These are phyloP conservation scores for Blastomyces percursus DNA, from an alignment of 2,329 filamentous ascomycete genomes.

Conservation along the genomic window DNA sequence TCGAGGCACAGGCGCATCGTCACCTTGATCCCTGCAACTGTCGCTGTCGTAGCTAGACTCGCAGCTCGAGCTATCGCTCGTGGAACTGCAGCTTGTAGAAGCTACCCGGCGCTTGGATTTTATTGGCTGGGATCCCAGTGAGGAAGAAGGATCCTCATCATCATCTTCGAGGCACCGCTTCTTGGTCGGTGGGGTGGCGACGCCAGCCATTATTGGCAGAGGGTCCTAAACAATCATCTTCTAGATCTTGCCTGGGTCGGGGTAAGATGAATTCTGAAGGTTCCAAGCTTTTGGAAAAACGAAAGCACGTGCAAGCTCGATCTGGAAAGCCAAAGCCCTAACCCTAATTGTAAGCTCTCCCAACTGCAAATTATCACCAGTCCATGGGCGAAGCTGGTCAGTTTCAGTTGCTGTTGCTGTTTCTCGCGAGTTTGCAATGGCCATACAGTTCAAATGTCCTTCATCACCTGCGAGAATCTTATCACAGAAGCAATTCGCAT, in stretches of 20 bases:
- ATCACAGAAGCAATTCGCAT: background rate
- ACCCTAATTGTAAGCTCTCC: background rate
- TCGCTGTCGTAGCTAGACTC: background rate
- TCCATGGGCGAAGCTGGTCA: background rate
- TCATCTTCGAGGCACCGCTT: slow-evolving; percentile 7
- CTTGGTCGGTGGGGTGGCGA: background rate
- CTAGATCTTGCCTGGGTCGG: background rate
- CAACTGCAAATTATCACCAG: background rate
- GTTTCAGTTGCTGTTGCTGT: background rate
- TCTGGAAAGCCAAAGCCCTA: background rate
- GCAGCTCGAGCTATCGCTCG: background rate
- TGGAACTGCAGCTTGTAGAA: background rate
- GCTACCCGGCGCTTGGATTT: background rate
- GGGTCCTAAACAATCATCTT: background rate
- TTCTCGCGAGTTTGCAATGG: background rate
- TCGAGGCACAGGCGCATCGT: background rate
- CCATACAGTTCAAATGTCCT: background rate
- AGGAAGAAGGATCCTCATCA: background rate
- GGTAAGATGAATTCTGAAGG: background rate
- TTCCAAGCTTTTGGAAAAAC: background rate
- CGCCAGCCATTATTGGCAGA: slow-evolving; percentile 2
- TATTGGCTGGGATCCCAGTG: background rate
- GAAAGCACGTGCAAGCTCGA: slow-evolving; percentile 3
- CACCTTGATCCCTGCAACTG: background rate
- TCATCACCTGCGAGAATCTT: background rate